phyloP scores from a whole-genome alignment of 768 basidiomycete genomes.

The Brasilioporus rufonigricans region DNA sequence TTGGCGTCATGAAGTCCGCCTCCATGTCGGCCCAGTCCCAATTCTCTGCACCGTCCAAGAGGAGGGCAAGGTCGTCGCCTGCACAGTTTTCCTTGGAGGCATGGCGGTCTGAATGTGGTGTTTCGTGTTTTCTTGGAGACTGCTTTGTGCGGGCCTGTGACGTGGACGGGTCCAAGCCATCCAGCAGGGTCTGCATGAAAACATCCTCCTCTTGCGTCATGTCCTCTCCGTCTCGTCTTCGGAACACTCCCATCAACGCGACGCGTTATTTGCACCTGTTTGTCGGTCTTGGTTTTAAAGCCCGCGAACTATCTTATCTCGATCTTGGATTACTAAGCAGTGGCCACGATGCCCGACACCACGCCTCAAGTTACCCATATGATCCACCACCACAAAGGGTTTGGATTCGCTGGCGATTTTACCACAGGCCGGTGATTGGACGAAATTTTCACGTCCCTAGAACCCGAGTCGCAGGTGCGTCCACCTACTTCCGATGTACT shows the following conservation, averaged over 20 bases:
- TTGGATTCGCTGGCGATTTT: too few species aligned
- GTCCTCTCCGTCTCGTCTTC: neutral
- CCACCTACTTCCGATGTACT: neutral
- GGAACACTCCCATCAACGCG: constrained; percentile 1
- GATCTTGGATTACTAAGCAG: too few species aligned
- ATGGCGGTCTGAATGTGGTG: neutral
- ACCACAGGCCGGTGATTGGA: neutral
- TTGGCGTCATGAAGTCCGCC: constrained; percentile 48
- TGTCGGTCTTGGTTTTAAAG: constrained; percentile 4
- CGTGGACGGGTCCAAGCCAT: constrained; percentile 49
- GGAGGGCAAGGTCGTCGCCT: constrained; percentile 38
- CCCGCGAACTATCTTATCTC: constrained; percentile 16
- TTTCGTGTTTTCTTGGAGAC: constrained; percentile 24
- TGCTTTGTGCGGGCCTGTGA: neutral
- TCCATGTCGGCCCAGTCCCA: constrained; percentile 69
- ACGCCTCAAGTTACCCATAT: too few species aligned
- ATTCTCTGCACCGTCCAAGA: constrained; percentile 64
- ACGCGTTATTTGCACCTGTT: constrained; percentile 27
- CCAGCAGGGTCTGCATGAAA: constrained; percentile 55
- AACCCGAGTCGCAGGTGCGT: neutral
- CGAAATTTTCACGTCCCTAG: neutral
- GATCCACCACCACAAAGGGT: too few species aligned
- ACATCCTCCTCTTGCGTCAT: constrained; percentile 54
- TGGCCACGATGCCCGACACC: too few species aligned
- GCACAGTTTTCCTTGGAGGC: constrained; percentile 10